Base-by-base conservation (phyloP, 352 stramenopile genomes). In the Phytopythium aichiense region DNA sequence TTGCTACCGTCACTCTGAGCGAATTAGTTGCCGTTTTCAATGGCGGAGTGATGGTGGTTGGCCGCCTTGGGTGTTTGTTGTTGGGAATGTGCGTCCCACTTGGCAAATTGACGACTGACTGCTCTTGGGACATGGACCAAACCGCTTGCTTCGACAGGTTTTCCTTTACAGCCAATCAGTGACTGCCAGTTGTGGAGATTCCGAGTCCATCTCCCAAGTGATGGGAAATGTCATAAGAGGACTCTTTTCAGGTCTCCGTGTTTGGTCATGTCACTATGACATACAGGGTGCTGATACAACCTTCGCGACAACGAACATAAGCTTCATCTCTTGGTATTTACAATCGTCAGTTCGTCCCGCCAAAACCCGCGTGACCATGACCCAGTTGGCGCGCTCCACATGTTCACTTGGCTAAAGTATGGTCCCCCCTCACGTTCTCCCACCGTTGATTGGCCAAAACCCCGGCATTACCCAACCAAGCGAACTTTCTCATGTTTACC, bases 71-170 rank as follows among this genome's bases (percentile, higher is more conserved):
- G n/a, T n/a, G n/a, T n/a, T n/a, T n/a, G n/a, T n/a, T 28, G 45
- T 51, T 0, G 46, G 22, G 50, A 56, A 46, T 37, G 37, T 69
- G 22, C 16, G 59, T 35, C 3, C 33, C 7, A 65, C 57, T 4
- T 5, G 13, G 56, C 61, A 68, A 72, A 69, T 73, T 73, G 45
- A 65, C 65, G 69, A 76, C 7, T 76, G 69, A 66, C 63, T 18
- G 60, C 15, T 22, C 1, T 20, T 15, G 35, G 35, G 35, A 40
- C 13, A 37, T 23, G 15, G 28, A 31, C 28, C 28, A 4, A 4
- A 31, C 28, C 7, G 3, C 25, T 30, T 30, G 28, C 2, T 0
- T 31, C 28, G 28, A 4, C 28, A 31, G 28, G 28, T 31, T 7
- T 31, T 31, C 28, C 22, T 28, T 60, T 60, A 42, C 28, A 43